Evolutionary conservation across 306 rosid genomes (phyloP), one percentile per base, ranked within the genome.

Genomic region (Glycine latifolia): DNA sequence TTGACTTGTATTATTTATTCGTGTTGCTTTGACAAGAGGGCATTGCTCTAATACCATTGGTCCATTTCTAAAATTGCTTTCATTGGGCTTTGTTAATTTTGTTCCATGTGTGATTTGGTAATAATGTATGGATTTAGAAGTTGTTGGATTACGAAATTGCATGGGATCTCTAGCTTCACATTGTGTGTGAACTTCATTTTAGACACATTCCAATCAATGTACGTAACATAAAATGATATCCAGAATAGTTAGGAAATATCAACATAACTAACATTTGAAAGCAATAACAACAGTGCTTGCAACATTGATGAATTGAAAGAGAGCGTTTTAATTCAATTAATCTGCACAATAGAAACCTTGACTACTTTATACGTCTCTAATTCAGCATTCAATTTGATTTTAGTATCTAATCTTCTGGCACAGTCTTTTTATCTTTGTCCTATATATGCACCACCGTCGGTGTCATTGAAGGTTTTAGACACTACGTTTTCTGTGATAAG

Each of bases 1-100:
- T 37, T 20, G 20, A 20, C 55, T 35, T 73, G 7, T 74, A 70
- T 41, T 55, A 60, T 49, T 62, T 6, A 41, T 8, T 67, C 9
- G 5, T 52, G 49, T 88, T 90, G 83, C 97, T 69, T 90, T 82
- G 52, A 7, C 11, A 8, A 43, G 65, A 92, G 86, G 97, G 92
- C 75, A 82, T 53, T 74, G 66, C 73, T 54, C 71, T 10, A 7
- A 58, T 12, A 33, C 66, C 63, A 85, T 63, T 83, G 67, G 87
- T 79, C 56, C 61, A 81, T 73, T 76, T 76, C 50, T n/a, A 48
- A 55, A 77, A 62, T 70, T 79, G 75, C 71, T 82, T 80, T 73
- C 76, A 52, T 50, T 58, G 88, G 82, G 71, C 60, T 76, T 53
- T 77, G 54, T 26, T 60, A 46, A 43, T 33, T 75, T 50, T 78